These are phyloP conservation scores for Conticribra weissflogii DNA, from an alignment of 108 stramenopile species.

Conservation along the genomic window DNA sequence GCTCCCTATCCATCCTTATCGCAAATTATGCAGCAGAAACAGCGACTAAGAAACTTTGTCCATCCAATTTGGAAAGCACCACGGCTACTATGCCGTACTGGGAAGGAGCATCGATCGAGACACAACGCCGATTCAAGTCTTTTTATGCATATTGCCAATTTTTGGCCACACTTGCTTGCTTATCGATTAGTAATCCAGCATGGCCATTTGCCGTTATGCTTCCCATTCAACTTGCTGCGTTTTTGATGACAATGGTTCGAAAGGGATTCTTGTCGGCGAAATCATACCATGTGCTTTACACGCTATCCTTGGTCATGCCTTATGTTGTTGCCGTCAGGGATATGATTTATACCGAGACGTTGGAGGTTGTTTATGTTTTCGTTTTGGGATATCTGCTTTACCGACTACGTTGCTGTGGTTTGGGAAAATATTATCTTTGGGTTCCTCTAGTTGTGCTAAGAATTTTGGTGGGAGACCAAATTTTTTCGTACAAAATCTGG, in stretches of 20 bases:
- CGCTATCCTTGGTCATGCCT: conserved; percentile 52
- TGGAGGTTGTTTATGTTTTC: conserved; percentile 27
- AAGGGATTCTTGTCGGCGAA: conserved; percentile 60
- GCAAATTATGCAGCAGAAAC: conserved; percentile 49
- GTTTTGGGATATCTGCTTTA: conserved; percentile 44
- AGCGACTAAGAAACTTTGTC: conserved; percentile 52
- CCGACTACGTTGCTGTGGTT: conserved; percentile 47
- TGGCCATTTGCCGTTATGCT: conserved; percentile 60
- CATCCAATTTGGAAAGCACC: conserved; percentile 44
- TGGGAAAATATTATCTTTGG: conserved; percentile 66
- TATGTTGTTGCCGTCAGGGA: conserved; percentile 53
- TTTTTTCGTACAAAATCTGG: conserved; percentile 38
- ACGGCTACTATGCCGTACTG: conserved; percentile 78
- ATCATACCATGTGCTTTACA: conserved; percentile 63
- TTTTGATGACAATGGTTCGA: conserved; percentile 76
- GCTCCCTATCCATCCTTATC: conserved; percentile 25
- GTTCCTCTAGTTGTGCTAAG: conserved; percentile 38
- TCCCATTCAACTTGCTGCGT: conserved; percentile 65
- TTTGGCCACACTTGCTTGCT: conserved; percentile 62
- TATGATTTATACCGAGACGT: conserved; percentile 1
- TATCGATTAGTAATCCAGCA: conserved; percentile 51
- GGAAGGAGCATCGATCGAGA: conserved; percentile 57
- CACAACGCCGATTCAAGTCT: conserved; percentile 64
- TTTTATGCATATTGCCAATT: conserved; percentile 77
- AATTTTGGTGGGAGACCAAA: conserved; percentile 46